Evolutionary conservation across 2,329 filamentous ascomycete species (phyloP), one percentile per base, ranked within the genome.

Genomic region (Colletotrichum sp.): DNA sequence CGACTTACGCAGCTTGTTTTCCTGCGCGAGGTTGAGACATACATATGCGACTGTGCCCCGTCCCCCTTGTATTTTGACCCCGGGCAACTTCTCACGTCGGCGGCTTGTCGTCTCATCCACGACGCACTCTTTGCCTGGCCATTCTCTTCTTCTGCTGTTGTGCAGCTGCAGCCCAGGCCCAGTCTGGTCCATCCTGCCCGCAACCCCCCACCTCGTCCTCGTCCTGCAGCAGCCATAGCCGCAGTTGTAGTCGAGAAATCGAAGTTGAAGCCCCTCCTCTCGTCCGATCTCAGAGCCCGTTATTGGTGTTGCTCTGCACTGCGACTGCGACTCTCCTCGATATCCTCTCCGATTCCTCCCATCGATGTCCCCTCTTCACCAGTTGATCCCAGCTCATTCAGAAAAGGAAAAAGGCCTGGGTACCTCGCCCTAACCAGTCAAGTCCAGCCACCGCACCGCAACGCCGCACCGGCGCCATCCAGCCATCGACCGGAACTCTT

Each of bases 31-130:
- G n/a, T 61, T 67, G 55, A 76, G 73, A 76, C 73, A 76, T 72
- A 44, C 69, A 72, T 69, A 36, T 72, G 30, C 63, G 62, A 52
- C 67, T 32, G 55, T 39, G 44, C 39, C 69, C 69, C 36, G 22
- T 30, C 69, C 69, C 36, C 34, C 65, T 27, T 68, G 32, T 29
- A 19, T 52, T 64, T 32, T 27, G 16, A 44, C 67, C 63, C 34
- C 8, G 16, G 30, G 15, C 30, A n/a, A 3, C n/a, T 27, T 8
- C 32, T 52, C 68, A 69, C 69, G 61, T 76, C 69, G 73, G 69
- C 73, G 69, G 73, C 63, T 76, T 76, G 69, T 73, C 57, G 64
- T 73, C 73, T 72, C 64, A 72, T 76, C 55, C 39, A 69, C 55
- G 39, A 52, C 69, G 44, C 36, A 65, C 72, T 72, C 69, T 49